Evolutionary conservation across 306 rosid genomes (phyloP), one percentile per base, ranked within the genome.

Genomic region (Inga laurina): DNA sequence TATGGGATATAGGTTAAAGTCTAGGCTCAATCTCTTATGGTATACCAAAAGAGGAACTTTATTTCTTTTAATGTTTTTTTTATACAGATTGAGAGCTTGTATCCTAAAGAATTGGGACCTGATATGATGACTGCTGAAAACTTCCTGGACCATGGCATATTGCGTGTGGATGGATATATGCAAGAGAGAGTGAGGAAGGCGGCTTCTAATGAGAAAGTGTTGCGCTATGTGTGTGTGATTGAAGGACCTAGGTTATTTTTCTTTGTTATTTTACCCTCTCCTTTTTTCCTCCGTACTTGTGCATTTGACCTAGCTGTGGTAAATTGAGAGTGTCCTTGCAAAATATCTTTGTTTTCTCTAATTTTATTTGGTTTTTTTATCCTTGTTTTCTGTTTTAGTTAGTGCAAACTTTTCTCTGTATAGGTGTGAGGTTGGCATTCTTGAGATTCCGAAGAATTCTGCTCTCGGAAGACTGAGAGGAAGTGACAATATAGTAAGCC

Each of bases 371-470:
- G 39, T 75, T 45, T 41, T 34, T 64, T 72, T 35, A 81, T 74
- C 48, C 74, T 10, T 10, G 82, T 65, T 62, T 68, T 51, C 62
- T 32, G 78, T 75, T 70, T 43, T 30, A n/a, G 16, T 43, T 41
- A 41, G 30, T 82, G 76, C 43, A 64, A 56, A 46, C 19, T 67
- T 59, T 24, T 70, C 43, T 80, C 59, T 75, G 74, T 27, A 15
- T 52, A 92, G 97, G 81, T 92, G 92, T 92, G 94, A 93, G 89
- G 98, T 93, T 79, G 98, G 98, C 83, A 87, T 95, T 87, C 97
- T 89, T 78, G 99, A 92, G 89, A 86, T 95, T 82, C 91, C 92
- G 1, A 88, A 81, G 88, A 86, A 90, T 89, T 93, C 98, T 88
- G 81, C 97, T 46, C 54, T 93, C 34, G 99, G 99, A 90, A 92